Base-by-base conservation (phyloP, 192 early-diverging fungal genomes). In the Backusella mclennaniae region DNA sequence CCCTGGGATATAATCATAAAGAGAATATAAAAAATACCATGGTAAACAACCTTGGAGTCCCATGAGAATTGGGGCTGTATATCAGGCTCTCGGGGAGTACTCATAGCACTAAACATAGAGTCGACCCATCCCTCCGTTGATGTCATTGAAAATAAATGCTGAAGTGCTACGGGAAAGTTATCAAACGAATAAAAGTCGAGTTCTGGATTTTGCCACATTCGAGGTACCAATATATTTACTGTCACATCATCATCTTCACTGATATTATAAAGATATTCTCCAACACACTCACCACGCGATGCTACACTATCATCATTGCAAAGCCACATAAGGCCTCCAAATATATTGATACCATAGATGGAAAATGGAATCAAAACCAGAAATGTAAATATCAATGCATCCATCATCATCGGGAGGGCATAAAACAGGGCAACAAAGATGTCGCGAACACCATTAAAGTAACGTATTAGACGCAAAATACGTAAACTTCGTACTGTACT, bases 61-160 rank as follows among this genome's bases (percentile, higher is more conserved):
- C 80, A 82, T 23, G 59, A 59, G 44, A 82, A 77, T 3, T 7
- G 19, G 7, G 80, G 80, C 41, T 78, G 80, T 4, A 67, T 53
- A 49, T 77, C 69, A 5, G 53, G 52, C 26, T 82, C 80, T 17
- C 63, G n/a, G 11, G 80, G 80, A 19, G 76, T 82, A 39, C 80
- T 82, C 80, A 82, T 82, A 21, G 80, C 76, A 44, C 73, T 75
- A 68, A 82, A 82, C 67, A 82, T 35, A 0, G 80, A 75, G 46
- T 75, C 63, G 0, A 82, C 80, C 89, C 89, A 90, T 1, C 89
- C 89, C 76, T 90, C 89, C 17, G 84, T 85, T 1, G 89, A 90
- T 1, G 86, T 80, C 67, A 85, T 75, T 38, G 85, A 84, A 69
- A 90, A 85, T 23, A 90, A 41, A 46, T 85, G 85, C 17, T 83